Base-by-base conservation (phyloP, 148 eudicot species). In the Hydrangea macrophylla region DNA sequence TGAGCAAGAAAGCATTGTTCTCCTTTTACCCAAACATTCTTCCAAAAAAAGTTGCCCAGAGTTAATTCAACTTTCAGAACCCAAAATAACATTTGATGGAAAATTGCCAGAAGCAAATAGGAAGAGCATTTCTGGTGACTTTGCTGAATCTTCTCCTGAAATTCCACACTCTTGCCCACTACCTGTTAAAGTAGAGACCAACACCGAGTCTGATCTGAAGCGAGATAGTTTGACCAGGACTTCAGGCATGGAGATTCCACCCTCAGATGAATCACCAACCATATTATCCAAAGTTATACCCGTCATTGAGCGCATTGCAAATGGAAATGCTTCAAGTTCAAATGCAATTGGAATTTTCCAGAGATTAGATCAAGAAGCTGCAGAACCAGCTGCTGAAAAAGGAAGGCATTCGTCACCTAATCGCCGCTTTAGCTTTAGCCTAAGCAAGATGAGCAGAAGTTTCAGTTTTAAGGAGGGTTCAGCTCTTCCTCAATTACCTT, bases 401-500 rank as follows among this genome's bases (percentile, higher is more conserved):
- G 72, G 71, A 53, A 79, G 70, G 22, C 75, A 75, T 55, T 68
- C 82, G 48, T 82, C 88, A 30, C 80, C 75, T 24, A 70, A 77
- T 69, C 74, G 73, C 33, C 75, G 89, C 20, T 80, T 80, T 68
- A 81, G 89, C 81, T 85, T 81, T 66, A 67, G 78, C 73, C 69
- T 84, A 40, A 78, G 77, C 25, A 82, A 70, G 80, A 68, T 92
- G 79, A 80, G 81, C 27, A 87, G 76, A 83, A 89, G 91, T 77
- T 73, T 81, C 59, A 89, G 93, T 78, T 85, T 82, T 55, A 92
- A 77, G 79, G 96, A 92, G 44, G 69, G 82, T 25, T 77, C 82
- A 17, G 56, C 35, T 45, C 70, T 71, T 64, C 79, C 85, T 58
- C 78, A 74, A 40, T 57, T 79, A 45, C 77, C 60, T 55, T 66